These are phyloP conservation scores for Inonotus obliquus DNA, from an alignment of 1,284 basidiomycete genomes.

Conservation along the genomic window DNA sequence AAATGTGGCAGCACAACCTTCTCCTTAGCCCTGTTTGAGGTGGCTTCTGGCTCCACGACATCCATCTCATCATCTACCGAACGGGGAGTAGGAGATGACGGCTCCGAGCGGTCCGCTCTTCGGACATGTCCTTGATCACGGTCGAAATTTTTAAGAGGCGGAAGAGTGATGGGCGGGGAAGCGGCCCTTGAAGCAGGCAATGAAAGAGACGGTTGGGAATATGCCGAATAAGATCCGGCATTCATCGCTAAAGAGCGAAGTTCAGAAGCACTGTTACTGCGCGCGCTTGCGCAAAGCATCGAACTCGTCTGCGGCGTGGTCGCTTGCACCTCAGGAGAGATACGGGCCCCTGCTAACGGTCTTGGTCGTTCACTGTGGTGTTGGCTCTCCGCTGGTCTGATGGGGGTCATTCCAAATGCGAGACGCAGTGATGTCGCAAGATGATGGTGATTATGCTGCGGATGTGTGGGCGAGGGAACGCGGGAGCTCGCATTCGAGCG, in stretches of 20 bases:
- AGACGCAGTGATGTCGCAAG: slow-evolving; percentile 75
- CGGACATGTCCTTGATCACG: slow-evolving; percentile 24
- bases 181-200: slow-evolving; percentile 54
- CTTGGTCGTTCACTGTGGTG: slow-evolving; percentile 29
- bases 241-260: slow-evolving; percentile 8
- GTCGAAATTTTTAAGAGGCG: slow-evolving; percentile 50
- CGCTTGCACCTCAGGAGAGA: not conserved
- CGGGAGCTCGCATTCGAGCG: slow-evolving; percentile 38
- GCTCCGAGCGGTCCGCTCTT: slow-evolving; percentile 33
- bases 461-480: slow-evolving; percentile 42
- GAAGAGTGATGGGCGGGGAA: slow-evolving; percentile 65
- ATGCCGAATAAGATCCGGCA: slow-evolving; percentile 18
- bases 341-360: slow-evolving; percentile 19
- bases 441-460: slow-evolving; percentile 46
- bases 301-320: not conserved
- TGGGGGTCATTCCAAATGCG: slow-evolving; percentile 89
- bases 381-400: slow-evolving; percentile 39
- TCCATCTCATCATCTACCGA: slow-evolving; percentile 19
- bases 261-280: slow-evolving; percentile 17
- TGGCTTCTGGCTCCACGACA: slow-evolving; percentile 21
- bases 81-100: slow-evolving; percentile 19
- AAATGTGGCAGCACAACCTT: slow-evolving; percentile 51
- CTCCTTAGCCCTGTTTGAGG: slow-evolving; percentile 22
- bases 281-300: not conserved
- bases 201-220: slow-evolving; percentile 26